A percentile compares a stretch with the other conserved stretches of the same genome.
Evolutionary conservation across 345 rosid species (phyloP).

Genomic region (Moringa oleifera): DNA sequence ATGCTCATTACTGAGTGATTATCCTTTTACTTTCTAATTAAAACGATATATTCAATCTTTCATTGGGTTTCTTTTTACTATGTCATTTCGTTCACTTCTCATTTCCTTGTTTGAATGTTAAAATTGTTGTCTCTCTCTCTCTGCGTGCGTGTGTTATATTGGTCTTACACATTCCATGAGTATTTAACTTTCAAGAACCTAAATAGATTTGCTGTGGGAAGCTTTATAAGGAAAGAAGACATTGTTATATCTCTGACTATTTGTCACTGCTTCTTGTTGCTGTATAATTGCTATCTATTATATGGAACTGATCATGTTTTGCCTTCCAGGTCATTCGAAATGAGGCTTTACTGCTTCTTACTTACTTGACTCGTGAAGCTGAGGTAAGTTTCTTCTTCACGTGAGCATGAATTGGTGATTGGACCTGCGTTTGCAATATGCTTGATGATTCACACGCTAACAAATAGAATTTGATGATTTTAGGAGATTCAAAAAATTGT

Average conservation of each 20-base stretch:
- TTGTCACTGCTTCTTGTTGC: not conserved
- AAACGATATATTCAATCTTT: constrained; percentile 2
- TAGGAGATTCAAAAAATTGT: constrained; percentile 98
- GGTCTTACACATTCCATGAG: not conserved
- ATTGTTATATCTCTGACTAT: not conserved
- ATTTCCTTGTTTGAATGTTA: not conserved
- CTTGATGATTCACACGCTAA: constrained; percentile 14
- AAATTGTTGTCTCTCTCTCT: too few relatives aligned
- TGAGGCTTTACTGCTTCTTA: constrained; percentile 93
- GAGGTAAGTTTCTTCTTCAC: constrained; percentile 43
- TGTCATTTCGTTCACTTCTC: too few relatives aligned
- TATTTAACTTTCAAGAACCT: too few relatives aligned
- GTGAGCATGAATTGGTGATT: not conserved
- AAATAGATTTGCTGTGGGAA: too few relatives aligned
- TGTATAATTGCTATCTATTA: not conserved
- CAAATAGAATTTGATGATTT: constrained; percentile 17
- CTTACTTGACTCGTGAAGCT: constrained; percentile 93
- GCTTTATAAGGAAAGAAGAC: too few relatives aligned
- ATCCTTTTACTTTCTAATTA: not conserved
- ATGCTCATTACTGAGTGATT: constrained; percentile 9
- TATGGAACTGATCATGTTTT: constrained; percentile 19
- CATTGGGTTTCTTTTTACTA: too few relatives aligned
- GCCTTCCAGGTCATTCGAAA: constrained; percentile 77
- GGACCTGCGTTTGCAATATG: constrained; percentile 3
- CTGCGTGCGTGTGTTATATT: too few relatives aligned